These are phyloP conservation scores for Lepraria neglecta DNA, from an alignment of 495 filamentous ascomycete genomes.

Conservation along the genomic window DNA sequence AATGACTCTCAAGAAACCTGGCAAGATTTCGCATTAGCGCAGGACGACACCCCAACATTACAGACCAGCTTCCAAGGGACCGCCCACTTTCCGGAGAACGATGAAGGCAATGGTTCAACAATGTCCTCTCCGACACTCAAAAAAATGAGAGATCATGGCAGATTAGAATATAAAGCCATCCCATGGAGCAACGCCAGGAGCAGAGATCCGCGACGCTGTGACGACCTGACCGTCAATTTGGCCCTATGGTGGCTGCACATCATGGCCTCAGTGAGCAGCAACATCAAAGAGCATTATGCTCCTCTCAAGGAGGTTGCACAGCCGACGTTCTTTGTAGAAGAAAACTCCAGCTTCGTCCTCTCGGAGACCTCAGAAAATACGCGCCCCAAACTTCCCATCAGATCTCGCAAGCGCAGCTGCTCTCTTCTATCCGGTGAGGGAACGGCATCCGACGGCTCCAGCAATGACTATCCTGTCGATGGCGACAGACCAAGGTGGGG, in stretches of 20 bases:
- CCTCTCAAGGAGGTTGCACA: background rate
- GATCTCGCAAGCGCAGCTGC: conserved; percentile 1
- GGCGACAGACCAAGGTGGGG: background rate
- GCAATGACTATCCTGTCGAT: background rate
- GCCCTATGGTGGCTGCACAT: conserved; percentile 8
- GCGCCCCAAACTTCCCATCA: background rate
- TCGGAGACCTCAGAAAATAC: background rate
- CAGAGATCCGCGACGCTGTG: background rate
- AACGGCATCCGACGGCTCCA: background rate
- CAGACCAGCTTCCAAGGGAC: background rate
- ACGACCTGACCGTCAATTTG: background rate
- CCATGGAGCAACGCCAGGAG: background rate
- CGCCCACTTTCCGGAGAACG: background rate
- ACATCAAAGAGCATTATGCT: background rate
- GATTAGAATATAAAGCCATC: conserved; percentile 3
- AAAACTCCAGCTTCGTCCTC: background rate
- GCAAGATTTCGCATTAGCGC: background rate
- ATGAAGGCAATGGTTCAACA: background rate
- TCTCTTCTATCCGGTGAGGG: background rate
- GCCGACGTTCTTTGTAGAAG: background rate
- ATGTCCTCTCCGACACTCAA: background rate
- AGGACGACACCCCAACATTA: background rate
- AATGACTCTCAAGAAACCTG: conserved; percentile 2
- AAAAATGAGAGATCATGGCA: background rate
- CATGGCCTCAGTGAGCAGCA: background rate